Percentiles rank a stretch among this genome's conserved stretches.
These are phyloP conservation scores for Hawksworthiomyces lignivorus DNA, from an alignment of 2,329 filamentous ascomycete genomes.

Conservation along the genomic window DNA sequence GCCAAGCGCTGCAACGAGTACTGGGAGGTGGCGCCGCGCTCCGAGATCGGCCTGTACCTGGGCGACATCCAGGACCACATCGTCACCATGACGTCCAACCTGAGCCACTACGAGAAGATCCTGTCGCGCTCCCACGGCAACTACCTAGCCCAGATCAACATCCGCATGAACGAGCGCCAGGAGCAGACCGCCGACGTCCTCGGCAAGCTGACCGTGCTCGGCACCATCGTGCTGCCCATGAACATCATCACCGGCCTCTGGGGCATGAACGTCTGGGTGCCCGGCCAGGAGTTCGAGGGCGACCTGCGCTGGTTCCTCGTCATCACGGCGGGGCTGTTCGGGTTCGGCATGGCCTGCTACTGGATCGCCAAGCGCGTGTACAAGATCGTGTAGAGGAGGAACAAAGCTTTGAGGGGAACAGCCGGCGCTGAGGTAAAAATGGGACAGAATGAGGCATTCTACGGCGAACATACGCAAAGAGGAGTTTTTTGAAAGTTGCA, in stretches of 20 bases:
- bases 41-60: conserved; percentile 93
- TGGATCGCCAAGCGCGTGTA: conserved; percentile 78
- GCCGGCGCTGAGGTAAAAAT: background rate
- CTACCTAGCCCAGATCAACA: conserved; percentile 98
- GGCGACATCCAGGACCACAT: conserved; percentile 99
- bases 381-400: conserved; percentile 55
- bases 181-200: conserved; percentile 94
- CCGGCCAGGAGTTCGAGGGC: conserved; percentile 74
- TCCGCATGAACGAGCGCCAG: conserved; percentile 95
- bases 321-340: conserved; percentile 65
- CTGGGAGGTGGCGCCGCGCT: conserved; percentile 90
- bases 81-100: conserved; percentile 94
- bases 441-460: background rate
- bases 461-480: too few relatives aligned
- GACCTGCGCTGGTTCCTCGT: conserved; percentile 69
- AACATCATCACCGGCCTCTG: conserved; percentile 98
- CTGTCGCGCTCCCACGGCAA: conserved; percentile 88
- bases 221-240: conserved; percentile 96
- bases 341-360: conserved; percentile 76
- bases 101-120: conserved; percentile 93
- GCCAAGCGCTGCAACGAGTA: conserved; percentile 97
- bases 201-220: conserved; percentile 88
- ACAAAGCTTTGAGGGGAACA: too few relatives aligned
- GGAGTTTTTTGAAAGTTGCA: too few relatives aligned
- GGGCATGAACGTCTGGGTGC: conserved; percentile 98